Percentiles rank a stretch among this genome's conserved stretches.
phyloP scores from a whole-genome alignment of 2,329 filamentous ascomycete species.

The Epichloe uncinata region DNA sequence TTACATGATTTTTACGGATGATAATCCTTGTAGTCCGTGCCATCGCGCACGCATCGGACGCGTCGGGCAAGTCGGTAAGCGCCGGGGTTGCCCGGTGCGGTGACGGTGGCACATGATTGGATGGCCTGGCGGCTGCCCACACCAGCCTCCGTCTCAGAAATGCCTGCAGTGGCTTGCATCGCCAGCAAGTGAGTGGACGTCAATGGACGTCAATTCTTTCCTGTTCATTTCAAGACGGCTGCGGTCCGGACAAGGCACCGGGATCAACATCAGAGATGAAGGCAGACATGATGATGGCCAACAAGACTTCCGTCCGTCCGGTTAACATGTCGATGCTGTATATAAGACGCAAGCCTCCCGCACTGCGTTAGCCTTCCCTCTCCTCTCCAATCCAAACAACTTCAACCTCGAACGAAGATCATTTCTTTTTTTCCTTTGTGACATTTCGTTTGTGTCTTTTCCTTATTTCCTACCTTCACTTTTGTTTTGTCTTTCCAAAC shows the following conservation, averaged over 20 bases:
- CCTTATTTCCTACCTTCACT: slow-evolving; percentile 10
- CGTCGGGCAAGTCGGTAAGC: slow-evolving; percentile 1
- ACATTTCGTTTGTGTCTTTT: slow-evolving; percentile 12
- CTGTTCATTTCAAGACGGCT: neutral
- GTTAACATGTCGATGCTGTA: neutral
- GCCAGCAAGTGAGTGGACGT: neutral
- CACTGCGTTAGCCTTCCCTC: neutral
- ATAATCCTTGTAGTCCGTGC: neutral
- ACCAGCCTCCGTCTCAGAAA: slow-evolving; percentile 9
- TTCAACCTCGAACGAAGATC: slow-evolving; percentile 5
- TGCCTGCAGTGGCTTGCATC: slow-evolving; percentile 1
- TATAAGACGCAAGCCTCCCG: slow-evolving; percentile 1
- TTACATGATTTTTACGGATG: neutral
- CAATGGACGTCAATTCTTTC: neutral
- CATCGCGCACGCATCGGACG: too few species aligned
- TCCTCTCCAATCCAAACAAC: neutral
- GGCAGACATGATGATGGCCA: too few species aligned
- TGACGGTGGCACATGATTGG: slow-evolving; percentile 10
- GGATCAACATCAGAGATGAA: too few species aligned
- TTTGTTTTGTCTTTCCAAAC: slow-evolving; percentile 6
- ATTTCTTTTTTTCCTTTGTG: slow-evolving; percentile 3
- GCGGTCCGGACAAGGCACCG: neutral
- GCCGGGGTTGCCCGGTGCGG: neutral
- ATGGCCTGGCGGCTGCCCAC: slow-evolving; percentile 11
- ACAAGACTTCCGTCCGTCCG: neutral